A percentile compares a stretch with the other conserved stretches of the same genome.
phyloP scores from a whole-genome alignment of 2,329 filamentous ascomycete species.

The Metarhizium anisopliae region DNA sequence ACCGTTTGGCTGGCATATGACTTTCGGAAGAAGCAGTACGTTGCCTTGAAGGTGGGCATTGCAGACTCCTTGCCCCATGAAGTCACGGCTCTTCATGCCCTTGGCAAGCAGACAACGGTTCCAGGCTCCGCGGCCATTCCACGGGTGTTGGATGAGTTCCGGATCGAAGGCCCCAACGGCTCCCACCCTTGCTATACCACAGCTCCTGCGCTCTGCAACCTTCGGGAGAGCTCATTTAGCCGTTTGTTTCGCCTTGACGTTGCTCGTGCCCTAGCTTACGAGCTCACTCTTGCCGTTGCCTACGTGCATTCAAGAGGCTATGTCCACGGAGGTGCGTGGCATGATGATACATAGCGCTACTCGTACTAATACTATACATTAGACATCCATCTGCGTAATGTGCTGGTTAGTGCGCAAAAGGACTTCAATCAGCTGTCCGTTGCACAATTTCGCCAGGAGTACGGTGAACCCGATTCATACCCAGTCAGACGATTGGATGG shows the following conservation, averaged over 20 bases:
- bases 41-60: constrained; percentile 5
- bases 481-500: constrained; percentile 12
- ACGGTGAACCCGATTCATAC: constrained; percentile 13
- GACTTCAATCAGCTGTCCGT: constrained; percentile 5
- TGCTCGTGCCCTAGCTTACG: constrained; percentile 17
- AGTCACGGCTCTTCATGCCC: background rate
- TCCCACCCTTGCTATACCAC: constrained; percentile 19
- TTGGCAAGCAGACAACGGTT: background rate
- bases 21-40: background rate
- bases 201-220: constrained; percentile 15
- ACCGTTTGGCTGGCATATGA: constrained; percentile 10
- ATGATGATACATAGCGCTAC: background rate
- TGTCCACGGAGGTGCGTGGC: constrained; percentile 21
- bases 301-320: constrained; percentile 19
- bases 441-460: constrained; percentile 14
- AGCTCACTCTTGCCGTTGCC: constrained; percentile 20
- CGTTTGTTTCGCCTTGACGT: constrained; percentile 17
- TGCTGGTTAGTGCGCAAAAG: constrained; percentile 18
- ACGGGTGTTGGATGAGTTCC: constrained; percentile 15
- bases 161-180: constrained; percentile 19
- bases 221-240: constrained; percentile 8
- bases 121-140: constrained; percentile 5
- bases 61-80: constrained; percentile 3
- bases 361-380: background rate
- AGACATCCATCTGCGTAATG: constrained; percentile 26